Conservation (phyloP, 768 basidiomycete genomes). For the Serpula lacrymans region DNA sequence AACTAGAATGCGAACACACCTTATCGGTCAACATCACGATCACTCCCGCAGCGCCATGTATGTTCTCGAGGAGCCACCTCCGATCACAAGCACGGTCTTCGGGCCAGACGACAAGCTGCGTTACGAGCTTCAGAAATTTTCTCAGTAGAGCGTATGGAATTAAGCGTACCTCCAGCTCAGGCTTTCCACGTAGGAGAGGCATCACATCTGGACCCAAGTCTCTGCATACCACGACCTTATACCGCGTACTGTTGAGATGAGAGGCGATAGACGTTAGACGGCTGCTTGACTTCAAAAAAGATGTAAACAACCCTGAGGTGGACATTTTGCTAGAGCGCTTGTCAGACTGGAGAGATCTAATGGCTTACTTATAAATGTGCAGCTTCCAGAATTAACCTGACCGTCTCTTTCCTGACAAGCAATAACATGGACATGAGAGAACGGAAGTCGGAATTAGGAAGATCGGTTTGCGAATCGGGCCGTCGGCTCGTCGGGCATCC, state of each 20-base stretch:
- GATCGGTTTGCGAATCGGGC: too few species aligned
- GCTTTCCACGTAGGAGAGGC: constrained; percentile 46
- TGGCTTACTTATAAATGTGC: too few species aligned
- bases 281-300: constrained; percentile 3
- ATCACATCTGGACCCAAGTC: constrained; percentile 63
- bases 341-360: too few species aligned
- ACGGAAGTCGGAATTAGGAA: too few species aligned
- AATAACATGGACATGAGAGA: too few species aligned
- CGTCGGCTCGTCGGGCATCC: too few species aligned
- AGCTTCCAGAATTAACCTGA: too few species aligned
- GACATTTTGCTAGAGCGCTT: constrained; percentile 23
- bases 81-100: constrained; percentile 56
- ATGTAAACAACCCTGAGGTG: constrained; percentile 22
- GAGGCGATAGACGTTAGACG: constrained; percentile 25
- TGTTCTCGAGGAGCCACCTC: constrained; percentile 72
- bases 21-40: constrained; percentile 70
- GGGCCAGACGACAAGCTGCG: constrained; percentile 46
- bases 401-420: too few species aligned
- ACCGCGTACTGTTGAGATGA: constrained; percentile 19
- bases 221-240: constrained; percentile 55
- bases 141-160: neutral
- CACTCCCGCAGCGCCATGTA: constrained; percentile 59
- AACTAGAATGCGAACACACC: constrained; percentile 34
- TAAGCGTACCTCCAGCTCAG: constrained; percentile 50
- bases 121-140: neutral